Percentiles rank a stretch among this genome's conserved stretches.
phyloP scores from a whole-genome alignment of 208 protist genomes.

The Spongospora subterranea region DNA sequence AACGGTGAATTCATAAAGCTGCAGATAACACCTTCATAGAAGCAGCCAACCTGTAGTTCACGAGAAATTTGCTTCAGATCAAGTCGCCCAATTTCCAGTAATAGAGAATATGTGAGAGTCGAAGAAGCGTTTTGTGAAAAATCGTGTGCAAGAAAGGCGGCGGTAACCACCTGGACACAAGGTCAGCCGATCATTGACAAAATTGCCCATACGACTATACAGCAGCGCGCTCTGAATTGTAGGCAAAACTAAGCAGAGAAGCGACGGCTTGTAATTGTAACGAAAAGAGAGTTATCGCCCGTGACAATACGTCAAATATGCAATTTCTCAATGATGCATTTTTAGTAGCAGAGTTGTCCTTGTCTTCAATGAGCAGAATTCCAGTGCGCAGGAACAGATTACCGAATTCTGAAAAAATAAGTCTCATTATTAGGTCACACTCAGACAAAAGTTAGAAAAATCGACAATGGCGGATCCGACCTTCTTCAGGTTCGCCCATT shows the following conservation, averaged over 20 bases:
- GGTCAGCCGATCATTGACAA: neutral
- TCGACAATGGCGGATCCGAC: neutral
- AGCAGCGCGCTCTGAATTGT: neutral
- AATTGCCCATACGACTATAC: neutral
- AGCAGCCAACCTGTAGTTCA: neutral
- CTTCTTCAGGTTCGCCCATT: conserved; percentile 36
- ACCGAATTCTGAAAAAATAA: conserved; percentile 5
- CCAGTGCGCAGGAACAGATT: neutral
- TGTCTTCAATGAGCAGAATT: conserved; percentile 37
- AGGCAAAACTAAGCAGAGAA: neutral
- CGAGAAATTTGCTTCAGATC: neutral
- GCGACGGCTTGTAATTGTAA: conserved; percentile 4
- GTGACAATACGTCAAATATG: conserved; percentile 6
- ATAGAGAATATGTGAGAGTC: neutral
- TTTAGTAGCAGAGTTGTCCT: conserved; percentile 6
- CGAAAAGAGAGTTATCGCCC: neutral
- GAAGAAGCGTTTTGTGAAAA: neutral
- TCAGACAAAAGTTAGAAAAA: too few species aligned
- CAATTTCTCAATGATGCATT: neutral
- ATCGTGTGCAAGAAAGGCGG: neutral
- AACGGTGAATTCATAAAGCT: conserved; percentile 10
- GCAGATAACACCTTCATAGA: neutral
- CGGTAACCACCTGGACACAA: neutral
- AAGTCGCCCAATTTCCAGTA: conserved; percentile 6
- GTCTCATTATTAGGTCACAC: too few species aligned